phyloP scores from a whole-genome alignment of 441 rosid species.

The Eruca vesicaria region DNA sequence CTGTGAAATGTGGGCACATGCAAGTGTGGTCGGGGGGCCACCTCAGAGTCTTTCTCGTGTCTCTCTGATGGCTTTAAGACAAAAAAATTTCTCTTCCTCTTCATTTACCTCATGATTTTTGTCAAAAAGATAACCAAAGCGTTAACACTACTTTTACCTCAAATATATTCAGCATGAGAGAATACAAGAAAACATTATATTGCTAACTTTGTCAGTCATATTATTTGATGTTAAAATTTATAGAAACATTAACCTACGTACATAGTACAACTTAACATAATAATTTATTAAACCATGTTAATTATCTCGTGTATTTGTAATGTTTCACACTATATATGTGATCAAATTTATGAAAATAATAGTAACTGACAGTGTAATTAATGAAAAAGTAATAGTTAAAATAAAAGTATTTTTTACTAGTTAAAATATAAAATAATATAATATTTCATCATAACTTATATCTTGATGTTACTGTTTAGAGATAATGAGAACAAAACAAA shows the following conservation, averaged over 20 bases:
- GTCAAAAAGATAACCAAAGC: not conserved
- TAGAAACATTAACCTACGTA: not conserved
- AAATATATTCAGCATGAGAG: not conserved
- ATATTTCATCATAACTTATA: not conserved
- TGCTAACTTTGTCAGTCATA: not conserved
- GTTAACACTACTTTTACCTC: slow-evolving; percentile 7
- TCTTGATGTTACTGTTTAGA: not conserved
- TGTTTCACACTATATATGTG: not conserved
- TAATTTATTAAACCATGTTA: not conserved
- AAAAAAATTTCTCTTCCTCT: slow-evolving; percentile 30
- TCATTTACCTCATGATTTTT: slow-evolving; percentile 26
- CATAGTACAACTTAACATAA: not conserved
- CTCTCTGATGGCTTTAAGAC: slow-evolving; percentile 35
- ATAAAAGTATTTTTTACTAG: not conserved
- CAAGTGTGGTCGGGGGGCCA: slow-evolving; percentile 40
- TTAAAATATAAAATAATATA: not conserved
- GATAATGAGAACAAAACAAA: not conserved
- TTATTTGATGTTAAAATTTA: not conserved
- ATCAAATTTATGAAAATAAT: not conserved
- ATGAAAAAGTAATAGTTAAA: not conserved
- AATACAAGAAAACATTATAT: not conserved
- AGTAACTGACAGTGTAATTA: not conserved
- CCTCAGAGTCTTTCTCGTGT: slow-evolving; percentile 38
- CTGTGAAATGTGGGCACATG: slow-evolving; percentile 41
- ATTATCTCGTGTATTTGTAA: not conserved